Base-by-base conservation (phyloP, 208 protist genomes). In the Phytomonas sp. region DNA sequence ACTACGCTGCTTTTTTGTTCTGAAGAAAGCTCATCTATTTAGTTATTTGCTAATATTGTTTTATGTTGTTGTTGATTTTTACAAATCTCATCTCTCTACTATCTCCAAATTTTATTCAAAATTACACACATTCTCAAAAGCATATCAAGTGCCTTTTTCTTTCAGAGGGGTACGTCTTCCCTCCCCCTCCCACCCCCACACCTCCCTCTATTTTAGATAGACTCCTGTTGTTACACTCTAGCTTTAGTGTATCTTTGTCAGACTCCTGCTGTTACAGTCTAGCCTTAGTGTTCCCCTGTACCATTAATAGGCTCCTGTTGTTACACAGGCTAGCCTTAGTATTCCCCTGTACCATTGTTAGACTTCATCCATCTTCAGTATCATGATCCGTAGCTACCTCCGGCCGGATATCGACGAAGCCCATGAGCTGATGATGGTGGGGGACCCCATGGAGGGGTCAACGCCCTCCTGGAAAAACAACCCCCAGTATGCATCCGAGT, bases 361-460 rank as follows among this genome's bases (percentile, higher is more conserved):
- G 4, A 42, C 36, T 42, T 42, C 36, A n/a, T n/a, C n/a, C n/a
- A n/a, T n/a, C 36, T 42, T 11, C 36, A 4, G 11, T 11, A 4
- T 42, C 36, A 91, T 91, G 82, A 68, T 91, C 69, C 79, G 76
- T 30, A 86, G 80, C 52, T 87, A 81, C 65, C 71, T 91, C n/a
- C 71, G 86, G 5, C 83, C 79, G 4, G 75, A 87, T 8, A 67
- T 49, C 12, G 29, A 29, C 37, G 36, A 62, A 1, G 71, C 14
- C 29, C 52, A 23, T 23, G 16, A 60, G 10, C 45, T 5, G 8
- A 65, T 36, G 67, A 7, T 23, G 29, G 63, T 26, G 32, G 40
- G 40, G 45, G 66, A 45, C 33, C 62, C 60, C 14, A 67, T 59
- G 32, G 8, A 31, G 26, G 74, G 66, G 69, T 68, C 69, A 66